A percentile compares a stretch with the other conserved stretches of the same genome.
These are phyloP conservation scores for Populus deltoides DNA, from an alignment of 345 rosid genomes.

Conservation along the genomic window DNA sequence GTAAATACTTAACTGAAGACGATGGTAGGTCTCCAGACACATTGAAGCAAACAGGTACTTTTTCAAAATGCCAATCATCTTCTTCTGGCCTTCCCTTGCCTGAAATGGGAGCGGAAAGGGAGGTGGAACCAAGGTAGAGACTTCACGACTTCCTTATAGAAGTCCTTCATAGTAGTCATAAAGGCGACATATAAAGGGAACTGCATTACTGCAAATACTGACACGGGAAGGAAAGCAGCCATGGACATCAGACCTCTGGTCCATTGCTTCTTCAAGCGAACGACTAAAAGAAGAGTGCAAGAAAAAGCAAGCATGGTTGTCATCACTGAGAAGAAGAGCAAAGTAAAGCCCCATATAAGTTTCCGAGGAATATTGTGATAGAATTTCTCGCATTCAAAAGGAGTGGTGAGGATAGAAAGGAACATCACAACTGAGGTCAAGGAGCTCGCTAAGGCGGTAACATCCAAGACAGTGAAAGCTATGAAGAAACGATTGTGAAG, in stretches of 20 bases:
- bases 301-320: constrained; percentile 21
- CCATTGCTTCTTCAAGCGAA: neutral
- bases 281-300: constrained; percentile 13
- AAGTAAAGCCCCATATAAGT: constrained; percentile 15
- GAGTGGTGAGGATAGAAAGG: constrained; percentile 23
- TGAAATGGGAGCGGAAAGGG: no score
- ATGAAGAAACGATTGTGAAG: constrained; percentile 9
- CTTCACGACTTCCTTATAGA: no score
- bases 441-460: constrained; percentile 14
- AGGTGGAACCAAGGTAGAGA: no score
- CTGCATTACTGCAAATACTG: neutral
- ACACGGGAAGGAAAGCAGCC: constrained; percentile 14
- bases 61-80: no score
- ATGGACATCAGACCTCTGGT: constrained; percentile 9
- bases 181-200: neutral
- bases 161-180: no score
- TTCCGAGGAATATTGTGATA: neutral
- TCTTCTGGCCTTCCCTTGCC: no score
- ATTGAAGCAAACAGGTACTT: no score
- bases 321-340: constrained; percentile 22
- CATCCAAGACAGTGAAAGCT: constrained; percentile 22
- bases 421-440: constrained; percentile 27
- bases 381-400: constrained; percentile 4
- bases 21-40: no score
- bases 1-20: no score